These are phyloP conservation scores for Chaetomium tenue DNA, from an alignment of 495 filamentous ascomycete species.

Conservation along the genomic window DNA sequence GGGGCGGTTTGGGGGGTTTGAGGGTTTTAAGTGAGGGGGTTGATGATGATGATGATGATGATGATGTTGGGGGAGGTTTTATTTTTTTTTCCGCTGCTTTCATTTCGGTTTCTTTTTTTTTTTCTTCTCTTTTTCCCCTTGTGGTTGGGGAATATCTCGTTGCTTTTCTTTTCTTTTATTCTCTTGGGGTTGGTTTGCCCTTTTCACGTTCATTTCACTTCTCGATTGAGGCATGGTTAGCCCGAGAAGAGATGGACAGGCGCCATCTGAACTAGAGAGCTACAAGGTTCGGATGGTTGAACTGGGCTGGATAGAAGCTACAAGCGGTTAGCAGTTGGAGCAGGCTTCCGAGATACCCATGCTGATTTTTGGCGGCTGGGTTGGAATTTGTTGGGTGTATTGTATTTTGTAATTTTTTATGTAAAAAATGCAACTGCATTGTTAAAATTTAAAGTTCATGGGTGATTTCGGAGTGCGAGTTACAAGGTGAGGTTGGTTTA, in stretches of 20 bases:
- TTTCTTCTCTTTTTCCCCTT: neutral
- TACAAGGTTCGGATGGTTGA: too few species aligned
- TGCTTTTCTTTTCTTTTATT: neutral
- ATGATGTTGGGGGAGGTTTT: neutral
- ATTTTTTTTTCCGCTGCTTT: neutral
- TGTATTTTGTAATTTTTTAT: neutral
- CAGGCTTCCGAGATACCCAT: neutral
- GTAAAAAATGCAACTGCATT: neutral
- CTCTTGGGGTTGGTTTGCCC: too few species aligned
- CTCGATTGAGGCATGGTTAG: too few species aligned
- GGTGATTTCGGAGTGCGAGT: neutral
- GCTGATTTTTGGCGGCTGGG: neutral
- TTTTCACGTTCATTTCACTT: too few species aligned
- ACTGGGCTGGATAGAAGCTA: neutral
- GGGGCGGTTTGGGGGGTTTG: neutral
- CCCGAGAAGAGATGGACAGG: too few species aligned
- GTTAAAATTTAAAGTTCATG: neutral
- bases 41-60: neutral
- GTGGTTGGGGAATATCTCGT: neutral
- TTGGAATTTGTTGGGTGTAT: neutral
- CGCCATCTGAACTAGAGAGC: too few species aligned
- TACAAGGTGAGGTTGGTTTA: neutral
- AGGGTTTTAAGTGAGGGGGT: neutral
- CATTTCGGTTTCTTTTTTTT: conserved; percentile 5
- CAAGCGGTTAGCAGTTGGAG: neutral